Evolutionary conservation across 2,329 filamentous ascomycete genomes (phyloP).

Genomic region (Fusarium anthophilum): DNA sequence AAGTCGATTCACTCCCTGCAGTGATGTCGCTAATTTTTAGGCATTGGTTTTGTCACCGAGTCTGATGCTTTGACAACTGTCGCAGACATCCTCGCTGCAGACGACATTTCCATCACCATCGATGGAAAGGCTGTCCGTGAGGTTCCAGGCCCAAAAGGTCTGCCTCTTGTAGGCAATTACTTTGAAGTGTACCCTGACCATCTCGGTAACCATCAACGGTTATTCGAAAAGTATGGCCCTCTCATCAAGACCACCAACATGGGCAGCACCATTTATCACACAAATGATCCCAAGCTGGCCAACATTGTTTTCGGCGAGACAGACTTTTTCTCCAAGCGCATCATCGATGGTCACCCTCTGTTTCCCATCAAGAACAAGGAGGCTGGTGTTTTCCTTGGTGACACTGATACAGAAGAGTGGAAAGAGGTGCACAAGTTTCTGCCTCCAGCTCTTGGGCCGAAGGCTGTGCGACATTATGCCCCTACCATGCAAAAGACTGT

Average conservation of each 20-base stretch:
- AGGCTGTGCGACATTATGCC: constrained; percentile 68
- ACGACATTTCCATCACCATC: constrained; percentile 55
- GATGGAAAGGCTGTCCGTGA: constrained; percentile 60
- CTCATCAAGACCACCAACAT: constrained; percentile 63
- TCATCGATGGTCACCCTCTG: constrained; percentile 60
- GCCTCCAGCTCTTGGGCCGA: constrained; percentile 66
- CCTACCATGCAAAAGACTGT: constrained; percentile 66
- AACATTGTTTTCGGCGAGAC: constrained; percentile 58
- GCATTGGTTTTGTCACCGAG: constrained; percentile 50
- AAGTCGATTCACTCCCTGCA: neutral
- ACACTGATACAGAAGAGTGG: constrained; percentile 63
- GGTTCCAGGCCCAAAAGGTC: constrained; percentile 59
- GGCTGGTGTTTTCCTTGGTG: constrained; percentile 57
- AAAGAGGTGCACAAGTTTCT: constrained; percentile 67
- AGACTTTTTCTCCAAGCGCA: constrained; percentile 64
- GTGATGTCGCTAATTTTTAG: constrained; percentile 35
- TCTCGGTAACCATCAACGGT: constrained; percentile 64
- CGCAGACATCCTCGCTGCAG: constrained; percentile 48
- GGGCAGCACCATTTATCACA: constrained; percentile 59
- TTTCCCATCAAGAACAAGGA: constrained; percentile 53
- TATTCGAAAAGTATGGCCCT: constrained; percentile 63
- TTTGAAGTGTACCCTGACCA: constrained; percentile 67
- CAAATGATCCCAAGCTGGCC: constrained; percentile 59
- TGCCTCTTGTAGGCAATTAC: constrained; percentile 62
- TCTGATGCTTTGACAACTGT: constrained; percentile 45